Conservation (phyloP, 1,284 basidiomycete species). For the Apiotrichum brassicae region DNA sequence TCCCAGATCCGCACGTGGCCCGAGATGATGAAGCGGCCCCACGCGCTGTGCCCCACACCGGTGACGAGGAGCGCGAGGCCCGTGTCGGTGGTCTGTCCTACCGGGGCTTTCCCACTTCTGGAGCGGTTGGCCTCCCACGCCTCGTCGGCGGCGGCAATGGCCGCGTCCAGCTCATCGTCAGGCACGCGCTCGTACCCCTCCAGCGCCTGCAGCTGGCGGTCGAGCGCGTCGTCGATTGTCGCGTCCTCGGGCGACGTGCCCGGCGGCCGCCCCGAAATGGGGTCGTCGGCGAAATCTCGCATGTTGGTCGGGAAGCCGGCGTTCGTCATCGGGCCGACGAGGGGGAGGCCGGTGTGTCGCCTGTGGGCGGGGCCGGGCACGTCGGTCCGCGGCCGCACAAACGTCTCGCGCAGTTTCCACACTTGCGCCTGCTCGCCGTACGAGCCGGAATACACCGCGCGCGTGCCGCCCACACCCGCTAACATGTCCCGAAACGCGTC, state of each 20-base stretch:
- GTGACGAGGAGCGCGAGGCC: slow-evolving; percentile 48
- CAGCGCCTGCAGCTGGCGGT: slow-evolving; percentile 37
- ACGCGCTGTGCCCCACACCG: slow-evolving; percentile 51
- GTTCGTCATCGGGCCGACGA: slow-evolving; percentile 39
- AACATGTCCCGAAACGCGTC: slow-evolving; percentile 51
- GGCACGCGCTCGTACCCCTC: slow-evolving; percentile 40
- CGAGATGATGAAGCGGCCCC: slow-evolving; percentile 51
- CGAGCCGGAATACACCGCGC: slow-evolving; percentile 50
- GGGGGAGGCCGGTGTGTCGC: slow-evolving; percentile 18
- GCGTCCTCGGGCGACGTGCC: slow-evolving; percentile 31
- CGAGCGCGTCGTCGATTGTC: slow-evolving; percentile 32
- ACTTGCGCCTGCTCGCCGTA: slow-evolving; percentile 55
- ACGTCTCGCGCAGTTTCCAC: slow-evolving; percentile 51
- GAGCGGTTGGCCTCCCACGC: neutral
- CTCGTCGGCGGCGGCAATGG: slow-evolving; percentile 13
- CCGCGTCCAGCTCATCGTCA: slow-evolving; percentile 27
- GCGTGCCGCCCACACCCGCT: slow-evolving; percentile 27
- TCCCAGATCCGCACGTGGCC: slow-evolving; percentile 52
- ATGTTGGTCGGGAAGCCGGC: slow-evolving; percentile 39
- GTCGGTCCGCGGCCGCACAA: slow-evolving; percentile 31
- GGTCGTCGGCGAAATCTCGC: slow-evolving; percentile 17
- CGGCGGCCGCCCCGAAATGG: slow-evolving; percentile 1
- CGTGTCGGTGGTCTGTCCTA: slow-evolving; percentile 9
- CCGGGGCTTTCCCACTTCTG: neutral
- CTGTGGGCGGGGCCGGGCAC: neutral